Evolutionary conservation across 1,284 basidiomycete species (phyloP).

Genomic region (Caloboletus firmus): DNA sequence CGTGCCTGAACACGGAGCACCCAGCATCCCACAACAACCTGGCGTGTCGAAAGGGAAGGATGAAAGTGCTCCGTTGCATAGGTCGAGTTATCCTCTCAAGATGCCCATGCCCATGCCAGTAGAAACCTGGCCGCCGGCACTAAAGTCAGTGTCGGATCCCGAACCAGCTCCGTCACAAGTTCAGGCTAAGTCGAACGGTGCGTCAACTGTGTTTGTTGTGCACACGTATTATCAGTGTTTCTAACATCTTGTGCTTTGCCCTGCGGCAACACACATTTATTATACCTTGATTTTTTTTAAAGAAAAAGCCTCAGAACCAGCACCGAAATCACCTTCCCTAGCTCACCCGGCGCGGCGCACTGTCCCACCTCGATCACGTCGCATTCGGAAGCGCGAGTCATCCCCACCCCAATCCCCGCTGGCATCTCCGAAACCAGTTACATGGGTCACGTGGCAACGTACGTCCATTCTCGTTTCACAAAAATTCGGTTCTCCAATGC

Average conservation of each 20-base stretch:
- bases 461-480: too few relatives aligned
- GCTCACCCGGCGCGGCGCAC: conserved; percentile 60
- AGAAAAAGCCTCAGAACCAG: not conserved
- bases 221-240: too few relatives aligned
- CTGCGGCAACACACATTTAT: not conserved
- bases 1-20: not conserved
- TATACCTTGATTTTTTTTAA: not conserved
- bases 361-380: conserved; percentile 44
- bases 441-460: conserved; percentile 75
- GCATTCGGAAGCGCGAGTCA: conserved; percentile 41
- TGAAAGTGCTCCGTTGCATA: not conserved
- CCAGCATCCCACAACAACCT: not conserved
- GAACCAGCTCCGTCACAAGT: not conserved
- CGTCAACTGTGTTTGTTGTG: not conserved
- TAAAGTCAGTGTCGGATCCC: not conserved
- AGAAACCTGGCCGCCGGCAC: not conserved
- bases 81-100: not conserved
- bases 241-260: not conserved
- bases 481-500: conserved; percentile 37
- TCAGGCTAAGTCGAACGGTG: not conserved
- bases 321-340: not conserved
- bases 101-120: not conserved
- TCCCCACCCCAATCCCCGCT: too few relatives aligned
- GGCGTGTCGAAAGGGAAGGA: not conserved
- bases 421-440: conserved; percentile 44